phyloP scores from a whole-genome alignment of 371 early-diverging fungal genomes.

The Haplosporangium sp. region DNA sequence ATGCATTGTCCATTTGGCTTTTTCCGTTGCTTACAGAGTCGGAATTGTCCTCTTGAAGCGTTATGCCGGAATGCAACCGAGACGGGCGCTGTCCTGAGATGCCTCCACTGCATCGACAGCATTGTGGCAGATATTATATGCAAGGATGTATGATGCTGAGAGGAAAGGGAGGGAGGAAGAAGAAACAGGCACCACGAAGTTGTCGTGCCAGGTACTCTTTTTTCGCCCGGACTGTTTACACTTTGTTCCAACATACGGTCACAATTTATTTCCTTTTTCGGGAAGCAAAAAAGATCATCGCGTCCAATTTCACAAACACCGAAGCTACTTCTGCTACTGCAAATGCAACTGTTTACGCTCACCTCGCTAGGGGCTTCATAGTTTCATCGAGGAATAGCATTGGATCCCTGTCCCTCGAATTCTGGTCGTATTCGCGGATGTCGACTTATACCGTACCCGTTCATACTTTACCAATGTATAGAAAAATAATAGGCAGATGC shows the following conservation, averaged over 20 bases:
- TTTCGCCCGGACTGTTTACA: too few relatives aligned
- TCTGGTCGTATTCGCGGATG: conserved; percentile 1
- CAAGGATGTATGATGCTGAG: background rate
- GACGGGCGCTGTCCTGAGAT: conserved; percentile 1
- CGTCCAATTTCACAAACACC: too few relatives aligned
- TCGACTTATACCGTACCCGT: conserved; percentile 7
- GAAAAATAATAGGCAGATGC: background rate
- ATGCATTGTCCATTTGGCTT: background rate
- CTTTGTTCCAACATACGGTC: too few relatives aligned
- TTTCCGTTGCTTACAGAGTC: conserved; percentile 12
- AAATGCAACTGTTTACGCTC: too few relatives aligned
- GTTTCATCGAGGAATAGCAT: too few relatives aligned
- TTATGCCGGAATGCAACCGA: conserved; percentile 1
- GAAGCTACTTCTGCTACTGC: too few relatives aligned
- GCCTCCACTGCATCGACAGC: conserved; percentile 25
- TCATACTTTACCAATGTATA: conserved; percentile 11
- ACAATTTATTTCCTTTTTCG: too few relatives aligned
- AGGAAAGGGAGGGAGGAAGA: background rate
- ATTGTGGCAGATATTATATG: conserved; percentile 6
- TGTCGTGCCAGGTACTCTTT: too few relatives aligned
- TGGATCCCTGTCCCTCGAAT: background rate
- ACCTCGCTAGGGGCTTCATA: too few relatives aligned
- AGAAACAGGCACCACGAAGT: too few relatives aligned
- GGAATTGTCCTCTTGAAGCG: conserved; percentile 14
- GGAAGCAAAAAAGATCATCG: too few relatives aligned